A percentile compares a stretch with the other conserved stretches of the same genome.
Evolutionary conservation across 2,329 filamentous ascomycete species (phyloP).

Genomic region (Fusarium dimerum): DNA sequence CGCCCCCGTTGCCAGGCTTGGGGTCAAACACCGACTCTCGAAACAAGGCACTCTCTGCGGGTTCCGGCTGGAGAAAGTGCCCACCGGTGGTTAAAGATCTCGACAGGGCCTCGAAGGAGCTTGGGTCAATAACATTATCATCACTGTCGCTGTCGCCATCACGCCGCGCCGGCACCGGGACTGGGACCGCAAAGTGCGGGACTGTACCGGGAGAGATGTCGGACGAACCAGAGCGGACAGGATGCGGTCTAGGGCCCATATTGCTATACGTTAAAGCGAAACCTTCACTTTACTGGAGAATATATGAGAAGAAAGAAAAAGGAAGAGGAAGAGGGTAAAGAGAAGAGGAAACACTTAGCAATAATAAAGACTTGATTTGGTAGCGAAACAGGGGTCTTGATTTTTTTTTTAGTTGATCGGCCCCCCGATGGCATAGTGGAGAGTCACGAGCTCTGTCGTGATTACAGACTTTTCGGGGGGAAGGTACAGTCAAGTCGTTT

Average conservation of each 20-base stretch:
- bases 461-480: constrained; percentile 25
- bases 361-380: background rate
- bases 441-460: constrained; percentile 24
- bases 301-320: background rate
- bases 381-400: constrained; percentile 3
- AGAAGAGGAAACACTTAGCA: background rate
- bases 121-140: constrained; percentile 18
- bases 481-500: constrained; percentile 5
- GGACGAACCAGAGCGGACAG: background rate
- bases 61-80: constrained; percentile 44
- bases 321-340: background rate
- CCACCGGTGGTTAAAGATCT: constrained; percentile 41
- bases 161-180: constrained; percentile 24
- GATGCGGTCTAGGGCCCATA: background rate
- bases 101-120: constrained; percentile 35
- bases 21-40: constrained; percentile 23
- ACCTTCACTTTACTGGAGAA: background rate
- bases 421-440: constrained; percentile 3
- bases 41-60: constrained; percentile 42
- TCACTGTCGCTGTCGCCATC: constrained; percentile 8
- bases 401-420: background rate
- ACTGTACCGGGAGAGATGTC: background rate
- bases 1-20: constrained; percentile 17
- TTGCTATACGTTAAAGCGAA: background rate
- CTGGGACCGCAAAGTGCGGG: constrained; percentile 13